Evolutionary conservation across 176 grass and related monocot species (phyloP).

Genomic region (Carex cristatella): DNA sequence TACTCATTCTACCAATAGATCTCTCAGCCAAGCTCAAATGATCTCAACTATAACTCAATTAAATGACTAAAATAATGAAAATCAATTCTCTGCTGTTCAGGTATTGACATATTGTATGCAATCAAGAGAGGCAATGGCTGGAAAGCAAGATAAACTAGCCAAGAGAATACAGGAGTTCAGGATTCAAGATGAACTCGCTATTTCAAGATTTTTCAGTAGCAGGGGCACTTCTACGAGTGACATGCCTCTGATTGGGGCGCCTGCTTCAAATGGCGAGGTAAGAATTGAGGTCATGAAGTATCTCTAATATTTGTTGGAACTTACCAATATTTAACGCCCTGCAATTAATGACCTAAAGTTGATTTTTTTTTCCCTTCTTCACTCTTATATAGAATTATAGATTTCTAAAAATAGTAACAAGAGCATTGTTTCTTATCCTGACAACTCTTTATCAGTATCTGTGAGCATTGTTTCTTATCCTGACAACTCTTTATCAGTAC

Average conservation of each 20-base stretch:
- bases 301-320: background rate
- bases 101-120: conserved; percentile 87
- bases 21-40: background rate
- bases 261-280: conserved; percentile 90
- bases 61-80: background rate
- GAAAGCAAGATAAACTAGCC: conserved; percentile 81
- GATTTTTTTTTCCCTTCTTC: background rate
- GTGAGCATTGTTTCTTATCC: background rate
- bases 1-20: background rate
- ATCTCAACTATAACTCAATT: background rate
- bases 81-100: conserved; percentile 30
- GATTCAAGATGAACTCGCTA: conserved; percentile 82
- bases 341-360: background rate
- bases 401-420: background rate
- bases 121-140: conserved; percentile 80
- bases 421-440: background rate
- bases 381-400: background rate
- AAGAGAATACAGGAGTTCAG: conserved; percentile 98
- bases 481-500: background rate
- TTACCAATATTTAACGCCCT: background rate
- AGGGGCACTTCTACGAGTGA: conserved; percentile 56
- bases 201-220: conserved; percentile 56
- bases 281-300: background rate
- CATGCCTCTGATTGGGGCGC: conserved; percentile 68
- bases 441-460: background rate